Percentiles rank a stretch among this genome's conserved stretches.
phyloP scores from a whole-genome alignment of 768 basidiomycete genomes.

The Tricholoma sp. region DNA sequence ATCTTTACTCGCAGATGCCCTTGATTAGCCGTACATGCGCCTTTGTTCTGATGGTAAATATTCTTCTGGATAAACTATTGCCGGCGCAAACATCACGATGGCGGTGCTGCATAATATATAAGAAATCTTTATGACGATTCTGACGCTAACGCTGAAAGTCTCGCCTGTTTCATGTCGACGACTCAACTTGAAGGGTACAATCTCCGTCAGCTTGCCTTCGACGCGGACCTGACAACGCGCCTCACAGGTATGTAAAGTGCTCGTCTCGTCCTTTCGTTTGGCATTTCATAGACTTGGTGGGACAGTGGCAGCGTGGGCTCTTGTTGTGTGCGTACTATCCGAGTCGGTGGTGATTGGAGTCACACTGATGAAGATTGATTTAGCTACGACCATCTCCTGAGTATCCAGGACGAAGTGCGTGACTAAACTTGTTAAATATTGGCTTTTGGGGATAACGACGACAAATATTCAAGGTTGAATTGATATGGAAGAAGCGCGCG shows the following conservation, averaged over 20 bases:
- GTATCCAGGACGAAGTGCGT: background rate
- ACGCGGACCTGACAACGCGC: background rate
- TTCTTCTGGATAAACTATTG: no score
- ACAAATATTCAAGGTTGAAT: background rate
- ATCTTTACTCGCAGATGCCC: no score
- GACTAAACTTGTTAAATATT: background rate
- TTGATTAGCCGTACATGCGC: no score
- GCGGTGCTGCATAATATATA: no score
- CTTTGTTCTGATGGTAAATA: no score
- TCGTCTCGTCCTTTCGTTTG: background rate
- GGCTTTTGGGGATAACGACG: background rate
- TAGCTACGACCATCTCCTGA: background rate
- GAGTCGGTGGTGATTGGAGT: background rate
- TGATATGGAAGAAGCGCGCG: background rate
- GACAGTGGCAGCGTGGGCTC: background rate
- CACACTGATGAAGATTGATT: background rate
- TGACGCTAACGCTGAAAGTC: background rate
- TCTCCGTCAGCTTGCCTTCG: background rate
- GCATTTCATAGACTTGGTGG: background rate
- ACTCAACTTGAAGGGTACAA: background rate
- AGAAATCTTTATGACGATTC: no score
- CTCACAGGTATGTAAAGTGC: background rate
- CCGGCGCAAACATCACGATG: no score
- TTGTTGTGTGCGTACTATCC: background rate
- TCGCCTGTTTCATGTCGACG: background rate